Evolutionary conservation across 257 asterid species (phyloP).

Genomic region (Solanum lycopersicoides): DNA sequence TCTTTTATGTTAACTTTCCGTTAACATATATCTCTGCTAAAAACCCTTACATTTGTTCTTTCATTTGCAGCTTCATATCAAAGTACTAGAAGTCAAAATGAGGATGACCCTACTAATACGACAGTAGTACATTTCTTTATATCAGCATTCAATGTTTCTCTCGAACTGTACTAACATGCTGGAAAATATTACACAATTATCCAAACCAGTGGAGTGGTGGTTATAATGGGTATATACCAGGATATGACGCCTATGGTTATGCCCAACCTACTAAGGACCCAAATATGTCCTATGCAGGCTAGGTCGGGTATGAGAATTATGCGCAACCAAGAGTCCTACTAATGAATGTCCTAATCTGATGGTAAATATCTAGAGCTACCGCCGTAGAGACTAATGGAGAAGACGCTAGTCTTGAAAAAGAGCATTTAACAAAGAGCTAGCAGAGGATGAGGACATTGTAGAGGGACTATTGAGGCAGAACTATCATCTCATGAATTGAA

Average conservation of each 20-base stretch:
- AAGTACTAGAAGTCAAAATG: conserved; percentile 61
- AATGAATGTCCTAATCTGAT: too few species aligned
- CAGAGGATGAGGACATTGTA: too few species aligned
- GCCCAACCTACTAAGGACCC: too few species aligned
- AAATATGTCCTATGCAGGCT: too few species aligned
- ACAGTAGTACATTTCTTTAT: conserved; percentile 46
- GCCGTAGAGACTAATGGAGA: too few species aligned
- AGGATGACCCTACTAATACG: conserved; percentile 79
- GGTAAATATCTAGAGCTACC: too few species aligned
- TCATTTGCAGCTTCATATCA: conserved; percentile 55
- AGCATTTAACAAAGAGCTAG: too few species aligned
- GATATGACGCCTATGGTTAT: too few species aligned
- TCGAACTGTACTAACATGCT: background rate
- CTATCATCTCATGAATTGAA: too few species aligned
- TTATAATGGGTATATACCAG: conserved; percentile 35
- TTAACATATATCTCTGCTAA: background rate
- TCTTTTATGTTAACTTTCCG: background rate
- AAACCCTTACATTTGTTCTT: background rate
- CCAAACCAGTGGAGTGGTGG: conserved; percentile 32
- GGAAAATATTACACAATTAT: background rate
- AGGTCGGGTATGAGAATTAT: too few species aligned
- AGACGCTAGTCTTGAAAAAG: too few species aligned
- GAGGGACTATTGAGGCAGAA: background rate
- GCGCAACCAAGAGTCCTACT: too few species aligned
- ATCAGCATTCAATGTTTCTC: background rate